phyloP scores from a whole-genome alignment of 805 yeast species.

The Candida awuae region DNA sequence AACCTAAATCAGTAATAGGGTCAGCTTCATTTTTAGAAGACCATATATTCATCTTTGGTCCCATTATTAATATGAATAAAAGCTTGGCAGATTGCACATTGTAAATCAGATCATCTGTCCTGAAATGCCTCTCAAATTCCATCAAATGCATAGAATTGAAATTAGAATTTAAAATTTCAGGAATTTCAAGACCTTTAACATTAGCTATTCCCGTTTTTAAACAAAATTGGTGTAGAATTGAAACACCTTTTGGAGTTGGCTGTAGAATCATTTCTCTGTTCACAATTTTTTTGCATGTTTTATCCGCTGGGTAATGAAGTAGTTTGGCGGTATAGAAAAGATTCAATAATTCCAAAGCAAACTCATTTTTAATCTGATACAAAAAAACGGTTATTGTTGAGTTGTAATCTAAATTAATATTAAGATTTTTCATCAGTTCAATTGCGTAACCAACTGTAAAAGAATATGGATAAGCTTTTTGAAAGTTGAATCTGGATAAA shows the following conservation, averaged over 20 bases:
- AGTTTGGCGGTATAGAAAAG: slow-evolving; percentile 54
- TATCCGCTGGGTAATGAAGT: slow-evolving; percentile 66
- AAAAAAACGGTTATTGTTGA: slow-evolving; percentile 47
- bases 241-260: slow-evolving; percentile 89
- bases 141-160: slow-evolving; percentile 70
- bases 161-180: slow-evolving; percentile 35
- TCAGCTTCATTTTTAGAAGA: slow-evolving; percentile 47
- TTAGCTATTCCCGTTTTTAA: slow-evolving; percentile 37
- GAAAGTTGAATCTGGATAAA: slow-evolving; percentile 5
- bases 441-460: slow-evolving; percentile 50
- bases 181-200: slow-evolving; percentile 21
- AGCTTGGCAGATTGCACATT: slow-evolving; percentile 60
- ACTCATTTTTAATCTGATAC: slow-evolving; percentile 41
- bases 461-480: slow-evolving; percentile 36
- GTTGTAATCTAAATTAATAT: slow-evolving; percentile 39
- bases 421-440: slow-evolving; percentile 39
- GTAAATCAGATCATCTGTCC: slow-evolving; percentile 49
- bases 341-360: slow-evolving; percentile 40
- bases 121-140: slow-evolving; percentile 53
- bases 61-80: slow-evolving; percentile 54
- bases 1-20: slow-evolving; percentile 28
- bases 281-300: slow-evolving; percentile 49
- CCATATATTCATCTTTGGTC: slow-evolving; percentile 66
- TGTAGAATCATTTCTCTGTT: slow-evolving; percentile 42
- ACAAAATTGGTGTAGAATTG: slow-evolving; percentile 55